phyloP scores from a whole-genome alignment of 768 basidiomycete species.

The Lactarius pseudohatsudake region DNA sequence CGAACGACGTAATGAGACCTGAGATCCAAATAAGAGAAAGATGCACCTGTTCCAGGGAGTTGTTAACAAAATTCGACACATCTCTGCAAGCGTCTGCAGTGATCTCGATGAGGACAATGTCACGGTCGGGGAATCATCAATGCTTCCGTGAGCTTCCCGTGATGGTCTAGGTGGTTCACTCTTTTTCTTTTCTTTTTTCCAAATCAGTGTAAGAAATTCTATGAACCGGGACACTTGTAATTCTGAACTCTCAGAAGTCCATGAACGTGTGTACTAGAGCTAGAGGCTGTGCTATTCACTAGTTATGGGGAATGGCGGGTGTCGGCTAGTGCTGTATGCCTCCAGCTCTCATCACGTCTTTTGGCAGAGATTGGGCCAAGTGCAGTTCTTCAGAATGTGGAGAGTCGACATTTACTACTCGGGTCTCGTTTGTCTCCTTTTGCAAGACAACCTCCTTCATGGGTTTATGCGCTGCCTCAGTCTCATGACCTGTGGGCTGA shows the following conservation, averaged over 20 bases:
- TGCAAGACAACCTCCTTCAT: neutral
- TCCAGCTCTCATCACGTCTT: neutral
- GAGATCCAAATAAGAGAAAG: neutral
- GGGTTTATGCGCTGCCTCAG: too few species aligned
- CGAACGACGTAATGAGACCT: neutral
- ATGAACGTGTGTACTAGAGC: too few species aligned
- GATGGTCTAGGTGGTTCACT: too few species aligned
- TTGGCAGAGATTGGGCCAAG: neutral
- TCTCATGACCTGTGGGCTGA: too few species aligned
- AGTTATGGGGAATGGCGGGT: neutral
- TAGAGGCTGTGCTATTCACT: too few species aligned
- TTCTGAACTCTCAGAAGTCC: too few species aligned
- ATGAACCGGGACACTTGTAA: too few species aligned
- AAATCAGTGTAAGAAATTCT: neutral
- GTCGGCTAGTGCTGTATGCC: neutral
- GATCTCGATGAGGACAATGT: neutral
- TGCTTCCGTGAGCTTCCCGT: neutral
- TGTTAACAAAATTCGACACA: neutral
- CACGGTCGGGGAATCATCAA: too few species aligned
- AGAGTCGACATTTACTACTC: neutral
- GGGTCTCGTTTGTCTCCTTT: neutral
- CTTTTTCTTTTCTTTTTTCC: neutral
- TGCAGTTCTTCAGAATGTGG: neutral
- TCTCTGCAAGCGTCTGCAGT: neutral
- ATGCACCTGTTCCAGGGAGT: neutral